phyloP scores from a whole-genome alignment of 345 rosid genomes.

The Populus davidiana region DNA sequence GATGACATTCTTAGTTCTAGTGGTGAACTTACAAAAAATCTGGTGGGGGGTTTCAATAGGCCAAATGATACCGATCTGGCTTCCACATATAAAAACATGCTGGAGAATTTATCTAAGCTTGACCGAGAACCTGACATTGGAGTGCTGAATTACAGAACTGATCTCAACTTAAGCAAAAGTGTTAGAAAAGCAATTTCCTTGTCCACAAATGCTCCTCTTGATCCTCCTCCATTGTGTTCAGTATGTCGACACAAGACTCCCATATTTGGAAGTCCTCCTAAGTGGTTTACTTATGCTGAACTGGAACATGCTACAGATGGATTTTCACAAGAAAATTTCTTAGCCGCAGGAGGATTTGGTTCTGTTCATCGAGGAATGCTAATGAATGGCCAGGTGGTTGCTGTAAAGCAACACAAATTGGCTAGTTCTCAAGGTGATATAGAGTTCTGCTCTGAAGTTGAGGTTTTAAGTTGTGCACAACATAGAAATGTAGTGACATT shows the following conservation, averaged over 20 bases:
- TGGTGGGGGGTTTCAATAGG: conserved; percentile 5
- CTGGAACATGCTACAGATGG: conserved; percentile 94
- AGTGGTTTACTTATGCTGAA: conserved; percentile 88
- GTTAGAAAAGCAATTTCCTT: conserved; percentile 83
- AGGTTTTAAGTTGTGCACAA: conserved; percentile 30
- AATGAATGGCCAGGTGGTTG: conserved; percentile 25
- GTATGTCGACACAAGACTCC: conserved; percentile 94
- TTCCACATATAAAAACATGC: conserved; percentile 35
- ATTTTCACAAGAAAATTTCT: conserved; percentile 83
- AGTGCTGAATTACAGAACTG: conserved; percentile 37
- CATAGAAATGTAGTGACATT: conserved; percentile 32
- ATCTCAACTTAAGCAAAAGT: conserved; percentile 64
- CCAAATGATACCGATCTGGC: conserved; percentile 33
- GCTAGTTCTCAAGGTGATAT: conserved; percentile 98
- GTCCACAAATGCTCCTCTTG: conserved; percentile 67
- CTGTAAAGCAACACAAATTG: conserved; percentile 88
- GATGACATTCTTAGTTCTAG: conserved; percentile 41
- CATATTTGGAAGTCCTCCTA: conserved; percentile 87
- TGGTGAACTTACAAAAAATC: conserved; percentile 10
- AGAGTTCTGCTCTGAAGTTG: conserved; percentile 34
- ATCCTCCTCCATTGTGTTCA: conserved; percentile 96
- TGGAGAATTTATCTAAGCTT: conserved; percentile 46
- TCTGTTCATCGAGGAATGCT: conserved; percentile 28
- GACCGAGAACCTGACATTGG: conserved; percentile 45
- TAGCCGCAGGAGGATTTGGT: conserved; percentile 33